Evolutionary conservation across 2,329 filamentous ascomycete species (phyloP), one percentile per base, ranked within the genome.

Genomic region (Amphichorda felina): DNA sequence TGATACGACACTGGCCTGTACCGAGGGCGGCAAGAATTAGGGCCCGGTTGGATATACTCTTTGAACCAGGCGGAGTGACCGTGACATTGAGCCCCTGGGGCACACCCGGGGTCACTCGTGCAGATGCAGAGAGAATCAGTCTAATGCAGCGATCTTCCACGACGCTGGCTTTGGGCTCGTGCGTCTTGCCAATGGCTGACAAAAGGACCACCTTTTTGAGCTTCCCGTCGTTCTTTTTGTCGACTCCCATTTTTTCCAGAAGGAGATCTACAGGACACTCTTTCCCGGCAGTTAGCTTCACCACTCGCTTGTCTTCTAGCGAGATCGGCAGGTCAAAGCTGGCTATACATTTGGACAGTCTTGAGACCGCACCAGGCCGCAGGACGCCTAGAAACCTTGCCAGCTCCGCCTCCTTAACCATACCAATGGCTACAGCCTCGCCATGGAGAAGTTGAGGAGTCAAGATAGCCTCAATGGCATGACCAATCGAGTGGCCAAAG

Each of bases 341-440:
- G n/a, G 86, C 75, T 46, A 98, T 86, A 60, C 88, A 96, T 59
- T 96, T 96, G 37, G 81, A 75, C 34, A 98, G 66, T 38, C 91
- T 79, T 8, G 91, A 84, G 10, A 98, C 88, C 22, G 89, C 91
- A 37, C 82, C 83, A 5, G 85, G 85, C 34, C 81, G 79, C 21
- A 98, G 64, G 14, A 94, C 71, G 28, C 91, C 91, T 2, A 98
- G 69, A 56, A 88, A 84, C 38, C 91, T 81, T 17, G 91, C 85
- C 37, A 98, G 66, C 56, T 96, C 91, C 9, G 89, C 91, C 59
- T 98, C 91, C 56, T 93, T 94, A 40, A 96, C 84, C 91, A 98
- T 98, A 18, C 91, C 91, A 46, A 98, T 94, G 16, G 91, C 86
- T 9, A 98, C 89, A 43, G 84, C 87, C 55, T 98, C 91, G 41